Base-by-base conservation (phyloP, 2,329 filamentous ascomycete genomes). In the Alternaria dauci region DNA sequence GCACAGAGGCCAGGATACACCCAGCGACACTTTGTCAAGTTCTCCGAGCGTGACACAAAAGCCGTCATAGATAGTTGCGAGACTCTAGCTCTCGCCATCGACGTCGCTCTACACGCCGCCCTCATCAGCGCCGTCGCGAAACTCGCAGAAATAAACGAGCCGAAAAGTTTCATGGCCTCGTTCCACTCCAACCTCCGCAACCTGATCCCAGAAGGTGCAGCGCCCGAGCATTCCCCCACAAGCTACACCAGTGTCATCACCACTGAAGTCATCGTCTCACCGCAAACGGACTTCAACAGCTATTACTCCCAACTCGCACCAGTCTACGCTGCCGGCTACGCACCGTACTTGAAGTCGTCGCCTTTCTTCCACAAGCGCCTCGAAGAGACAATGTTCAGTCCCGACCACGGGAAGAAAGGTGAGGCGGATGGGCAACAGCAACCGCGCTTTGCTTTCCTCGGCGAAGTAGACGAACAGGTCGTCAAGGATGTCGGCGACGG, bases 151-250 rank as follows among this genome's bases (percentile, higher is more conserved):
- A 59, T 64, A 23, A 41, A 59, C 2, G 60, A 70, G 56, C 38
- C 58, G 2, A 55, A 52, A 26, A 69, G 66, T 44, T 71, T 69
- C 57, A 68, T 71, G 63, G 69, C 69, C 6, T 71, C 69, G 2
- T 71, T 65, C 54, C 69, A 71, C 57, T 69, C 55, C 60, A 69
- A 71, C 20, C 66, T 71, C 18, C 69, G 69, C 43, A 52, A 23
- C 32, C 59, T 70, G 26, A 70, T 71, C 14, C 61, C 61, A 18
- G 62, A 71, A 30, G 56, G 55, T 9, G 63, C 61, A 25, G 52
- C 55, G 12, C 69, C 69, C 1, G 67, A 63, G 28, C 16, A 61
- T 12, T 66, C 69, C 0, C 69, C 69, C 4, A 71, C 63, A 7
- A 63, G 54, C 34, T 71, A 66, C 39, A 71, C 69, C 34, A 67